Conservation (phyloP, 2,329 filamentous ascomycete genomes). For the Pyrenophora seminiperda region DNA sequence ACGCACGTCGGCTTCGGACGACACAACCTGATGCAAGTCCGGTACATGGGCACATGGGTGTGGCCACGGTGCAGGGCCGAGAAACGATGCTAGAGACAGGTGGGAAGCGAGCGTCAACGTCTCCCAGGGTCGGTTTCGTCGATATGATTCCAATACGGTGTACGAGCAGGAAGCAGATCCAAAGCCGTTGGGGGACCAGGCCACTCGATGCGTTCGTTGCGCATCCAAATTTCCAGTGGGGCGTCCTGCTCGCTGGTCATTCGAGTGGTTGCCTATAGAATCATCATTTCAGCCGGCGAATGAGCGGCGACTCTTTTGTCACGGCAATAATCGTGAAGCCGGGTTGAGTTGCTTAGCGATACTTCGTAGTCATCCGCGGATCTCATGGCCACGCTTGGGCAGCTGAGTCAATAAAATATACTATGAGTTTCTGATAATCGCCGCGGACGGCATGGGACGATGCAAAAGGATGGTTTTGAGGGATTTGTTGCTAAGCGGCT, state of each 20-base stretch:
- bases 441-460: conserved; percentile 14
- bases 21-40: conserved; percentile 16
- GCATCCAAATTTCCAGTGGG: background rate
- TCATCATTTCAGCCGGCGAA: conserved; percentile 14
- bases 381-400: conserved; percentile 16
- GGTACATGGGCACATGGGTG: conserved; percentile 11
- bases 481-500: conserved; percentile 21
- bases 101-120: conserved; percentile 14
- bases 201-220: conserved; percentile 13
- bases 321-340: conserved; percentile 12
- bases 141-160: conserved; percentile 13
- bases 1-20: conserved; percentile 14
- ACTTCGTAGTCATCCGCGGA: background rate
- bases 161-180: conserved; percentile 12
- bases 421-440: conserved; percentile 13
- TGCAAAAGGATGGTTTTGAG: conserved; percentile 21
- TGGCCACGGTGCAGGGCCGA: conserved; percentile 3
- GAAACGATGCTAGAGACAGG: conserved; percentile 8
- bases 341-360: conserved; percentile 14
- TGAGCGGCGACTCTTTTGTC: conserved; percentile 1
- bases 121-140: conserved; percentile 8
- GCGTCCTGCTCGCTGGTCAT: background rate
- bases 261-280: background rate
- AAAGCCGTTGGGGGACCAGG: conserved; percentile 15
- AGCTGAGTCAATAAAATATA: conserved; percentile 17